Evolutionary conservation across 2,329 filamentous ascomycete species (phyloP).

Genomic region (Onygenales sp.): DNA sequence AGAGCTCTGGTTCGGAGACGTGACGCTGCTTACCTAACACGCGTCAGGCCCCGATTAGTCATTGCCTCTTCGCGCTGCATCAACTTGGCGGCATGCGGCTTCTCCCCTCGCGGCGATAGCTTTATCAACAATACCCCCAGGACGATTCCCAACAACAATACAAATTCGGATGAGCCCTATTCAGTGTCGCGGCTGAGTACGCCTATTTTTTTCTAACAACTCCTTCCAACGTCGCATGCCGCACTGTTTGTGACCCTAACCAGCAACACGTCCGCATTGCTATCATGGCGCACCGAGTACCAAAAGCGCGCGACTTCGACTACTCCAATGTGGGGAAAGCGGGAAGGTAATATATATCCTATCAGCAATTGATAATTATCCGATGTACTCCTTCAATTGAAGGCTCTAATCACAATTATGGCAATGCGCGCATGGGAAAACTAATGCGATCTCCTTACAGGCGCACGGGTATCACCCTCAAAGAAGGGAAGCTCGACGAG

Average conservation of each 20-base stretch:
- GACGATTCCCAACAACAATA: neutral
- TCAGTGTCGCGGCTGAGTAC: neutral
- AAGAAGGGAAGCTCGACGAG: conserved; percentile 77
- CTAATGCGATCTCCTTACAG: conserved; percentile 37
- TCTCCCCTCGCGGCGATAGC: neutral
- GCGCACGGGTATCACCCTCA: conserved; percentile 78
- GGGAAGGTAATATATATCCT: conserved; percentile 30
- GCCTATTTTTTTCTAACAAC: conserved; percentile 3
- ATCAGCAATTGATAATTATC: neutral
- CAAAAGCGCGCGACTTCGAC: conserved; percentile 37
- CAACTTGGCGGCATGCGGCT: neutral
- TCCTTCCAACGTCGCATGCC: conserved; percentile 16
- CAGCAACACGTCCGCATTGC: conserved; percentile 3
- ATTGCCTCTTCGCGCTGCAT: conserved; percentile 2
- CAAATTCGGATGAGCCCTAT: neutral
- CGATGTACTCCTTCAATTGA: neutral
- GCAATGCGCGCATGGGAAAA: conserved; percentile 2
- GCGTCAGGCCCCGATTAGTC: conserved; percentile 3
- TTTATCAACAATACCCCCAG: neutral
- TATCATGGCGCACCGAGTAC: conserved; percentile 30
- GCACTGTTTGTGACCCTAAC: neutral
- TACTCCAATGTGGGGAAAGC: conserved; percentile 39
- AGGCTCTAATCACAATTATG: neutral
- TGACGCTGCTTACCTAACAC: conserved; percentile 3
- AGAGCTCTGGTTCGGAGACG: neutral